phyloP scores from a whole-genome alignment of 495 filamentous ascomycete species.

The Lepidopterella palustris region DNA sequence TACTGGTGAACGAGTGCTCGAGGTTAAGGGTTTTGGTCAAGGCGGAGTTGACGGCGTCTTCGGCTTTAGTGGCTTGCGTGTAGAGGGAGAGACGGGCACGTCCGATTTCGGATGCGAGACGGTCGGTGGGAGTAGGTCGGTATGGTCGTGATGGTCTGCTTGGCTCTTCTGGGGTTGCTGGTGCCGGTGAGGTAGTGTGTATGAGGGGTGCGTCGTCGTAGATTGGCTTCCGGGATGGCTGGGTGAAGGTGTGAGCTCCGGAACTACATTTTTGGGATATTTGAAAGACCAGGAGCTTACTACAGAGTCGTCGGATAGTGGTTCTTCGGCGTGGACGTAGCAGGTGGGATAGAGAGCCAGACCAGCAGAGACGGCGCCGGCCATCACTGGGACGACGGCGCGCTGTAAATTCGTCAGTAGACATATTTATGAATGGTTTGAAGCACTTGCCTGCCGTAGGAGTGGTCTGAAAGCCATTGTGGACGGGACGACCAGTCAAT shows the following conservation, averaged over 20 bases:
- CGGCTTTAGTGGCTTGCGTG: constrained; percentile 58
- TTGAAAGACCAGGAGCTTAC: constrained; percentile 3
- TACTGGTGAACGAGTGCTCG: constrained; percentile 78
- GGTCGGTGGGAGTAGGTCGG: constrained; percentile 79
- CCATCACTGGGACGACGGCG: constrained; percentile 48
- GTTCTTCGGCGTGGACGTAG: constrained; percentile 52
- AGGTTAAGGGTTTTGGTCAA: constrained; percentile 68
- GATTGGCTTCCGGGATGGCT: constrained; percentile 69
- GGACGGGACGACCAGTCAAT: constrained; percentile 33
- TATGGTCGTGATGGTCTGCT: constrained; percentile 36
- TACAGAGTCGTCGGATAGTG: constrained; percentile 28
- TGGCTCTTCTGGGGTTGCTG: constrained; percentile 30
- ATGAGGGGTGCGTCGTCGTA: constrained; percentile 60
- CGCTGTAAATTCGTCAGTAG: constrained; percentile 37
- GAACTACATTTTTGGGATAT: neutral
- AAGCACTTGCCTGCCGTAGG: constrained; percentile 40
- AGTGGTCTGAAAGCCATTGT: constrained; percentile 45
- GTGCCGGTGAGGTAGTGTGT: constrained; percentile 34
- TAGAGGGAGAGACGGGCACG: constrained; percentile 76
- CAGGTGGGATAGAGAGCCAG: constrained; percentile 49
- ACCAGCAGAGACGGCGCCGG: constrained; percentile 48
- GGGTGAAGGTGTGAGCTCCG: constrained; percentile 25
- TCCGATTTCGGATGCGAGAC: constrained; percentile 77
- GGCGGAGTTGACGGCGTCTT: constrained; percentile 69
- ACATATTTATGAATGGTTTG: constrained; percentile 11